phyloP scores from a whole-genome alignment of 345 rosid genomes.

The Reutealis trisperma region DNA sequence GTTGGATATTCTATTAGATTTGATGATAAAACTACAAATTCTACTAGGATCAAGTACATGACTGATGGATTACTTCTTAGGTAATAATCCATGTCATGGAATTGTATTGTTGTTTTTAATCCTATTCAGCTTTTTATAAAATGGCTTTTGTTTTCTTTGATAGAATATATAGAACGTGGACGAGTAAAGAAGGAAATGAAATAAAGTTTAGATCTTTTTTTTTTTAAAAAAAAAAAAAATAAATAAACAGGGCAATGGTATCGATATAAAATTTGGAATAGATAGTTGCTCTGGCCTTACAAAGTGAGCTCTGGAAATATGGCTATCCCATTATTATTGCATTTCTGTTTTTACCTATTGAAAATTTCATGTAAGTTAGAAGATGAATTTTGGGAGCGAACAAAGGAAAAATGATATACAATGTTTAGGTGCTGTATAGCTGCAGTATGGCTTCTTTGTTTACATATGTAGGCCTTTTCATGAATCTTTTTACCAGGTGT shows the following conservation, averaged over 20 bases:
- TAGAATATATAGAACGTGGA: not conserved
- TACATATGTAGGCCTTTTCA: not conserved
- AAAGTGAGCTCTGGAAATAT: no score
- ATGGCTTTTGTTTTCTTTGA: not conserved
- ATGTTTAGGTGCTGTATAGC: not conserved
- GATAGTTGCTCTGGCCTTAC: no score
- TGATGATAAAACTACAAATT: slow-evolving; percentile 66
- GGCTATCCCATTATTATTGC: no score
- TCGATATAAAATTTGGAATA: no score
- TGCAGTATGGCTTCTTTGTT: not conserved
- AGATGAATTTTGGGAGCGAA: not conserved
- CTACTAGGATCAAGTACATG: slow-evolving; percentile 84
- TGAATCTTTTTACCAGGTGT: slow-evolving; percentile 14
- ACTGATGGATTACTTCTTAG: slow-evolving; percentile 86
- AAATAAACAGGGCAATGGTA: no score
- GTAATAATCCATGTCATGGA: slow-evolving; percentile 31
- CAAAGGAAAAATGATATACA: not conserved
- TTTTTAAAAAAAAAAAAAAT: no score
- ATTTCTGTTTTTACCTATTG: not conserved
- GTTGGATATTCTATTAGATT: slow-evolving; percentile 90
- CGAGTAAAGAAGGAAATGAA: no score
- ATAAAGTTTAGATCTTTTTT: no score
- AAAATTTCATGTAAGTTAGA: not conserved
- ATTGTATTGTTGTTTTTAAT: not conserved
- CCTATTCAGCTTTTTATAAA: not conserved